Base-by-base conservation (phyloP, 768 basidiomycete species). In the Phanerochaete sordida region DNA sequence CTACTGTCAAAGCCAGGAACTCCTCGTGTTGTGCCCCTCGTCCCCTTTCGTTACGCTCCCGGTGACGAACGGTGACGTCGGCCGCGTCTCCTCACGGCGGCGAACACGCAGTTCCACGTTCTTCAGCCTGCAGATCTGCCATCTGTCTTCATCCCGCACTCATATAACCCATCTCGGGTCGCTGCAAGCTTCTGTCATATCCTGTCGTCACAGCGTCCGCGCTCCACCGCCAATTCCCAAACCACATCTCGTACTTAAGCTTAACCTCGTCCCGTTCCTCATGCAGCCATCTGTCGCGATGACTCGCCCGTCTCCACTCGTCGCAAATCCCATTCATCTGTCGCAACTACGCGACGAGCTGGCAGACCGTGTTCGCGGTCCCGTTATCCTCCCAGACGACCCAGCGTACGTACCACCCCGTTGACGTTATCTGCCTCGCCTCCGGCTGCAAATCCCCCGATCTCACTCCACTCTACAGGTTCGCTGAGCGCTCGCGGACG, bases 401-500 rank as follows among this genome's bases (percentile, higher is more conserved):
- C 27, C 47, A 19, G 37, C 46, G 62, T 62, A 35, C 47, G 62
- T 58, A 16, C 15, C 27, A 16, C 19, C 51, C 8, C 6, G 15
- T 15, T 43, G n/a, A 13, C 35, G 3, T 7, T 24, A 19, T 24
- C 16, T 26, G 27, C 19, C 31, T 16, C 30, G 54, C 35, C n/a
- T n/a, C n/a, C 33, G 26, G 30, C 15, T 27, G 45, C 28, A 24
- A 59, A 27, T 58, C 49, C 31, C 27, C 28, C 44, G 44, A 59
- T 58, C 33, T 53, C 23, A 48, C 57, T 45, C 47, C 39, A 43
- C 39, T 43, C 30, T 35, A 1, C 58, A 72, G 70, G 19, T 72
- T 69, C 47, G 16, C 48, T 4, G 64, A 65, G 16, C 69, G 66
- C 23, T 63, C 68, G 13, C 63, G 56, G 52, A 72, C 68, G 23